phyloP scores from a whole-genome alignment of 2,329 filamentous ascomycete genomes.

The Verticillium klebahnii region DNA sequence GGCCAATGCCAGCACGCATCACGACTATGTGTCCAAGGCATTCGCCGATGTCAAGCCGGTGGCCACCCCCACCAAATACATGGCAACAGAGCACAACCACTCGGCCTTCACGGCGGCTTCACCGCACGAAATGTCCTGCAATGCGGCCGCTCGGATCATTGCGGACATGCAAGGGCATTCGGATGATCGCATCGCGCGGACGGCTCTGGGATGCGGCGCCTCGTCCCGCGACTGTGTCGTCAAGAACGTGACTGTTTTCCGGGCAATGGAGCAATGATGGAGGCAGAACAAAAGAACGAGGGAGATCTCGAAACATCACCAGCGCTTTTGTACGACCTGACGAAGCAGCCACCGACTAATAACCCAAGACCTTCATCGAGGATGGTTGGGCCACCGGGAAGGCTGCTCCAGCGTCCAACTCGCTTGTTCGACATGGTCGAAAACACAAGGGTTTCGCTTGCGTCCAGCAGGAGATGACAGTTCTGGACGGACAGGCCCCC shows the following conservation, averaged over 20 bases:
- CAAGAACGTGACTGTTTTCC: conserved; percentile 27
- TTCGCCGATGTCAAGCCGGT: conserved; percentile 6
- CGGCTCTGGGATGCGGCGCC: conserved; percentile 22
- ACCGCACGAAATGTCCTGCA: conserved; percentile 28
- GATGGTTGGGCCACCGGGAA: no score
- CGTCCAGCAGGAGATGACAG: background rate
- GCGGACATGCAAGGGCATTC: conserved; percentile 32
- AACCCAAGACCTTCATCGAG: background rate
- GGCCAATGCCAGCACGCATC: conserved; percentile 25
- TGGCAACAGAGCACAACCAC: conserved; percentile 11
- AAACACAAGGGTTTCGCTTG: background rate
- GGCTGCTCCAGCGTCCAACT: background rate
- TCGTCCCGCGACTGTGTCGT: conserved; percentile 23
- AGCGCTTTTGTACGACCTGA: background rate
- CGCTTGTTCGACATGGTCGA: background rate
- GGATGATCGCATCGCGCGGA: conserved; percentile 19
- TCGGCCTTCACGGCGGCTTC: conserved; percentile 17
- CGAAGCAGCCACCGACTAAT: no score
- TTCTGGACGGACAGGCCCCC: background rate
- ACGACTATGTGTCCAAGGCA: conserved; percentile 20
- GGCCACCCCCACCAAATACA: background rate
- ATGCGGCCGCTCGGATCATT: conserved; percentile 29
- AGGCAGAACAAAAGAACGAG: background rate
- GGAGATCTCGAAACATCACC: background rate
- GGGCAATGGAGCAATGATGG: conserved; percentile 23